These are phyloP conservation scores for Lactarius vividus DNA, from an alignment of 768 basidiomycete species.

Conservation along the genomic window DNA sequence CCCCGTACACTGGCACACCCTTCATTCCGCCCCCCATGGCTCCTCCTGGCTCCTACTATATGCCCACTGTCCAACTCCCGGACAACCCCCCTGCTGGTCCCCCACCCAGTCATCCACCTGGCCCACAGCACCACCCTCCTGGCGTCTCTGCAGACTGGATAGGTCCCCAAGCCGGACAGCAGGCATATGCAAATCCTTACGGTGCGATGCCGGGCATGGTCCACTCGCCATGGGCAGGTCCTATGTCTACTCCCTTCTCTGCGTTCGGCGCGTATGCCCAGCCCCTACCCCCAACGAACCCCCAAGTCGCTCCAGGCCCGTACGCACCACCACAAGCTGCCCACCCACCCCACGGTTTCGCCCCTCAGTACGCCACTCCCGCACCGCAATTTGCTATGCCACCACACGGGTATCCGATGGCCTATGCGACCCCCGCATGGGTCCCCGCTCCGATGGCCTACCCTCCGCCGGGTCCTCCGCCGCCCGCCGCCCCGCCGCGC, in stretches of 20 bases:
- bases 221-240: slow-evolving; percentile 12
- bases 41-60: slow-evolving; percentile 35
- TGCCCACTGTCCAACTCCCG: slow-evolving; percentile 34
- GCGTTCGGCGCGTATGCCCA: slow-evolving; percentile 35
- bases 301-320: background rate
- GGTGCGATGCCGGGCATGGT: background rate
- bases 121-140: slow-evolving; percentile 26
- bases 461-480: slow-evolving; percentile 23
- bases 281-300: slow-evolving; percentile 34
- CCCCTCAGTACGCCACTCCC: slow-evolving; percentile 20
- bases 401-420: slow-evolving; percentile 20
- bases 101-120: slow-evolving; percentile 14
- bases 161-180: slow-evolving; percentile 26
- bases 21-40: slow-evolving; percentile 23
- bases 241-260: slow-evolving; percentile 27
- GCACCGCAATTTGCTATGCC: slow-evolving; percentile 18
- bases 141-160: slow-evolving; percentile 36
- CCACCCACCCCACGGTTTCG: slow-evolving; percentile 10
- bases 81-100: slow-evolving; percentile 9
- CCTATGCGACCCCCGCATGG: slow-evolving; percentile 16
- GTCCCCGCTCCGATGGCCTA: slow-evolving; percentile 12
- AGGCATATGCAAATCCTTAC: slow-evolving; percentile 23
- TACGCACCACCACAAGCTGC: slow-evolving; percentile 11
- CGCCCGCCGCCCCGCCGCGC: slow-evolving; percentile 29
- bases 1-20: slow-evolving; percentile 26